phyloP scores from a whole-genome alignment of 2,329 filamentous ascomycete genomes.

The Colletotrichum magnum region DNA sequence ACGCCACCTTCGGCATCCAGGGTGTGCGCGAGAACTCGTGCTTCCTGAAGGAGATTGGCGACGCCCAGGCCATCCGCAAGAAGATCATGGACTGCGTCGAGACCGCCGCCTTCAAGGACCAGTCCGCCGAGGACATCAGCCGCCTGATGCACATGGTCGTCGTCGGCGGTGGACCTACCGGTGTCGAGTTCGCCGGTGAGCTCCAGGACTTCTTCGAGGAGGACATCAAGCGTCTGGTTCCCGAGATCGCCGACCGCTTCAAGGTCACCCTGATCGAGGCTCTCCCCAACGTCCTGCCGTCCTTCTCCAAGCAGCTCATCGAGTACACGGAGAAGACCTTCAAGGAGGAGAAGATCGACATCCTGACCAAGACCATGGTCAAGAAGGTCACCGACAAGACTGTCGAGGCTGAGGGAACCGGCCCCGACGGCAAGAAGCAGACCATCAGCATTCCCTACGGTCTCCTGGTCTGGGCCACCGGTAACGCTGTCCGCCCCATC shows the following conservation, averaged over 20 bases:
- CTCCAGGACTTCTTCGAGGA: conserved; percentile 99
- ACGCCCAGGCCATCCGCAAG: conserved; percentile 96
- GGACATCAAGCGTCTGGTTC: conserved; percentile 97
- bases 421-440: conserved; percentile 87
- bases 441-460: conserved; percentile 90
- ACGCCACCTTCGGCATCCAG: conserved; percentile 97
- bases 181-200: conserved; percentile 98
- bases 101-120: conserved; percentile 98
- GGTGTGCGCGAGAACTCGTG: conserved; percentile 96
- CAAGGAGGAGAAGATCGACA: conserved; percentile 98
- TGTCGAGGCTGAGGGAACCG: conserved; percentile 89
- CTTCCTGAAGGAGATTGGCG: conserved; percentile 98
- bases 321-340: conserved; percentile 99
- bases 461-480: conserved; percentile 97
- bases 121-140: conserved; percentile 88
- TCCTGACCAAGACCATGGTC: conserved; percentile 99
- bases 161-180: conserved; percentile 92
- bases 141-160: conserved; percentile 98
- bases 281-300: conserved; percentile 94
- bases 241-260: conserved; percentile 95
- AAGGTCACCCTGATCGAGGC: conserved; percentile 98
- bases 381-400: conserved; percentile 95
- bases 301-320: conserved; percentile 99
- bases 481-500: conserved; percentile 91
- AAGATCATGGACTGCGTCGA: conserved; percentile 99